These are phyloP conservation scores for Exophiala alcalophila DNA, from an alignment of 2,329 filamentous ascomycete genomes.

Conservation along the genomic window DNA sequence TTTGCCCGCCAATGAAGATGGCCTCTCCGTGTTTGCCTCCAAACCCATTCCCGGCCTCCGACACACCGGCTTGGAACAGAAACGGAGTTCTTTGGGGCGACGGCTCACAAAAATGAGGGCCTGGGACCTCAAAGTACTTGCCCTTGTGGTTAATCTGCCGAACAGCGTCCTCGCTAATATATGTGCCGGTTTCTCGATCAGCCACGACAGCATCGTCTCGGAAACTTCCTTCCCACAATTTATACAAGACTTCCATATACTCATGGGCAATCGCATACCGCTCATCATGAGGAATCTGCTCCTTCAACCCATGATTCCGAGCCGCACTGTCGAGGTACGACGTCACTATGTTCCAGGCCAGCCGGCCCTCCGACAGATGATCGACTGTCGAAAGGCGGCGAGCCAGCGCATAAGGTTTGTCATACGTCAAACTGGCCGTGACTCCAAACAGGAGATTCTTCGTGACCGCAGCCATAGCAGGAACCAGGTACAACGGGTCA, in stretches of 20 bases:
- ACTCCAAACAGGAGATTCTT: constrained; percentile 59
- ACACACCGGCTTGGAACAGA: constrained; percentile 48
- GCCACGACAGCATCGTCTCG: constrained; percentile 49
- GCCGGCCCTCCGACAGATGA: constrained; percentile 61
- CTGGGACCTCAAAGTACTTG: constrained; percentile 44
- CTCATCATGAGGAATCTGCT: constrained; percentile 50
- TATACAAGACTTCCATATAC: constrained; percentile 44
- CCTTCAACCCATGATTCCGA: constrained; percentile 45
- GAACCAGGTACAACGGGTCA: constrained; percentile 58
- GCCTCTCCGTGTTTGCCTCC: constrained; percentile 46
- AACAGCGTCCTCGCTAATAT: constrained; percentile 57
- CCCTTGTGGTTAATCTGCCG: constrained; percentile 61
- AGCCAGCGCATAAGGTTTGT: constrained; percentile 66
- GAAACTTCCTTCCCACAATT: constrained; percentile 55
- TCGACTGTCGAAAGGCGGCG: constrained; percentile 64
- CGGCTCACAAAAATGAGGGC: constrained; percentile 47
- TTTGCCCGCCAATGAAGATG: constrained; percentile 48
- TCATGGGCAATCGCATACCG: constrained; percentile 49
- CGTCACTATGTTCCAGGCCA: constrained; percentile 52
- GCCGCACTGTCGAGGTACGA: constrained; percentile 48
- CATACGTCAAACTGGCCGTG: constrained; percentile 65
- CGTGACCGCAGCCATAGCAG: constrained; percentile 48
- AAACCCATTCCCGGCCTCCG: constrained; percentile 46
- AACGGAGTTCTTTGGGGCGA: constrained; percentile 49
- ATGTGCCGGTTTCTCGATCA: constrained; percentile 57